Conservation (phyloP, 352 stramenopile genomes). For the Globisporangium canariense region DNA sequence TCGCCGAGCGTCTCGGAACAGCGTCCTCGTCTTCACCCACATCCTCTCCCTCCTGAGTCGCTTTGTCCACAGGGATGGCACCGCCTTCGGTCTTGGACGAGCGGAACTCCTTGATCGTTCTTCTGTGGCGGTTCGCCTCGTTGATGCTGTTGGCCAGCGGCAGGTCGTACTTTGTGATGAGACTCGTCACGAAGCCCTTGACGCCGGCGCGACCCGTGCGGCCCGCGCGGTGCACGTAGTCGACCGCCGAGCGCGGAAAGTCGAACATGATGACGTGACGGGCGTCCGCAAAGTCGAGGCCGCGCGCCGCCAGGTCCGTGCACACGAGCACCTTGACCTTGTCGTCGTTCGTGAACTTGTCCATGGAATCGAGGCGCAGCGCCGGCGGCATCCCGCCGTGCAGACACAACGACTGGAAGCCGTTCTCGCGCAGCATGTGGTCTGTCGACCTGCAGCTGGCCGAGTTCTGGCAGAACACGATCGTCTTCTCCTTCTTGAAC, state of each 20-base stretch:
- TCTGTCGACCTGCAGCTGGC: constrained; percentile 73
- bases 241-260: constrained; percentile 90
- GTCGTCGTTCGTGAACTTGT: constrained; percentile 43
- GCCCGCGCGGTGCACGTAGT: constrained; percentile 92
- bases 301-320: constrained; percentile 91
- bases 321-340: constrained; percentile 85
- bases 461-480: constrained; percentile 77
- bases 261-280: constrained; percentile 93
- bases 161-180: constrained; percentile 75
- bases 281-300: constrained; percentile 88
- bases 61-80: constrained; percentile 19
- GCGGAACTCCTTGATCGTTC: constrained; percentile 53
- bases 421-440: constrained; percentile 81
- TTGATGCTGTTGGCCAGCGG: constrained; percentile 58
- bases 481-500: constrained; percentile 41
- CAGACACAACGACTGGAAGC: constrained; percentile 59
- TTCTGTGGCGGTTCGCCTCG: constrained; percentile 57
- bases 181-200: constrained; percentile 60
- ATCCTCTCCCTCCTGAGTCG: not conserved
- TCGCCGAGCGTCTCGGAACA: not conserved
- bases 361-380: constrained; percentile 51
- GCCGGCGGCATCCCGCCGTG: constrained; percentile 71
- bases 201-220: constrained; percentile 62
- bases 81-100: constrained; percentile 14
- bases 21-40: not conserved